phyloP scores from a whole-genome alignment of 768 basidiomycete genomes.

The Clitopilus passeckerianus region DNA sequence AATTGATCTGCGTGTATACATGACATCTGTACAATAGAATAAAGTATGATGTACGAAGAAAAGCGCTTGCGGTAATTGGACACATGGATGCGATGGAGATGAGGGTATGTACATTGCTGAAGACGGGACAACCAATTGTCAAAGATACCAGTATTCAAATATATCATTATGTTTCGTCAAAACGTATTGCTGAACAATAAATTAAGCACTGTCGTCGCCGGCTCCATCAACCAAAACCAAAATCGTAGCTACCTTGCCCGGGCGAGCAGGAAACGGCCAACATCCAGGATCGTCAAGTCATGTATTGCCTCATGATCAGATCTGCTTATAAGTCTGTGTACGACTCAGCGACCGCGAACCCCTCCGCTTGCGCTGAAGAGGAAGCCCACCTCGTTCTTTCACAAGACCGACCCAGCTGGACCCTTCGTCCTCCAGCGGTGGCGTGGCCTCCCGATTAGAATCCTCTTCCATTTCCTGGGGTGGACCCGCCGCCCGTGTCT shows the following conservation, averaged over 20 bases:
- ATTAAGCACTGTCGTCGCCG: too few species aligned
- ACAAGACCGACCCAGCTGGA: constrained; percentile 5
- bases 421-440: neutral
- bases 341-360: constrained; percentile 21
- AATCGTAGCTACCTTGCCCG: neutral
- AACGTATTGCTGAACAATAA: too few species aligned
- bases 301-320: constrained; percentile 9
- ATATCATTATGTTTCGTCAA: too few species aligned
- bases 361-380: constrained; percentile 11
- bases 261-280: neutral
- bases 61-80: neutral
- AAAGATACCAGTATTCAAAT: too few species aligned
- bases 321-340: constrained; percentile 25
- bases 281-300: neutral
- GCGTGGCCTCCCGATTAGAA: neutral
- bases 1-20: neutral
- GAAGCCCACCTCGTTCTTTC: constrained; percentile 5
- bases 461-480: constrained; percentile 13
- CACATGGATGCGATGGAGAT: neutral
- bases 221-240: neutral
- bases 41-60: neutral
- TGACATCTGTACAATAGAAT: neutral
- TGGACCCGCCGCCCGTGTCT: constrained; percentile 12
- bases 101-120: neutral
- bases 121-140: neutral